phyloP scores from a whole-genome alignment of 1,139 yeast genomes.

The Magnusiomyces sp. region DNA sequence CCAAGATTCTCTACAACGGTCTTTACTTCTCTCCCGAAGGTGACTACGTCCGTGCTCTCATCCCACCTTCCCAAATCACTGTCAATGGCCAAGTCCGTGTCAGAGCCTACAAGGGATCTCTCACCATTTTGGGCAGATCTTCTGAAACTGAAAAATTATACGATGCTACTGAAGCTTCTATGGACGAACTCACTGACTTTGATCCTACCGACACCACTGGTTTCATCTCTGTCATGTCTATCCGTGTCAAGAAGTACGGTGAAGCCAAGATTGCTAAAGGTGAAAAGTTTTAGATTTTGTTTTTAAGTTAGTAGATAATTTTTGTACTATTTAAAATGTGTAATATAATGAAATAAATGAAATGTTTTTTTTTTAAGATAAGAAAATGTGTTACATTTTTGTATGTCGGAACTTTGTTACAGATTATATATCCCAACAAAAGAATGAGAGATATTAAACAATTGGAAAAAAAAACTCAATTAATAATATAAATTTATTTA shows the following conservation, averaged over 20 bases:
- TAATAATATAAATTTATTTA: not conserved
- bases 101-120: conserved; percentile 83
- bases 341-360: too few relatives aligned
- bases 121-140: conserved; percentile 82
- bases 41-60: conserved; percentile 89
- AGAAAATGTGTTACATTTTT: too few relatives aligned
- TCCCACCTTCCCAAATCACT: conserved; percentile 85
- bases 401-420: too few relatives aligned
- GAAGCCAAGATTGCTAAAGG: conserved; percentile 83
- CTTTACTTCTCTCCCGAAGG: conserved; percentile 98
- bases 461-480: not conserved
- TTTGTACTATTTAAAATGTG: too few relatives aligned
- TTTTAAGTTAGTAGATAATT: too few relatives aligned
- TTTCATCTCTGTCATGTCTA: conserved; percentile 94
- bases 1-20: conserved; percentile 90
- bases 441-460: too few relatives aligned
- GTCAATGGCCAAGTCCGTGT: conserved; percentile 96
- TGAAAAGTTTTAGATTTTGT: conserved; percentile 43
- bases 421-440: too few relatives aligned
- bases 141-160: conserved; percentile 92
- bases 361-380: not conserved
- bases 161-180: conserved; percentile 95
- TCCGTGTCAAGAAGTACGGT: conserved; percentile 96
- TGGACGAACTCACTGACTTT: conserved; percentile 98
- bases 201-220: conserved; percentile 96